These are phyloP conservation scores for Fomitopsis betulina DNA, from an alignment of 1,284 basidiomycete genomes.

Conservation along the genomic window DNA sequence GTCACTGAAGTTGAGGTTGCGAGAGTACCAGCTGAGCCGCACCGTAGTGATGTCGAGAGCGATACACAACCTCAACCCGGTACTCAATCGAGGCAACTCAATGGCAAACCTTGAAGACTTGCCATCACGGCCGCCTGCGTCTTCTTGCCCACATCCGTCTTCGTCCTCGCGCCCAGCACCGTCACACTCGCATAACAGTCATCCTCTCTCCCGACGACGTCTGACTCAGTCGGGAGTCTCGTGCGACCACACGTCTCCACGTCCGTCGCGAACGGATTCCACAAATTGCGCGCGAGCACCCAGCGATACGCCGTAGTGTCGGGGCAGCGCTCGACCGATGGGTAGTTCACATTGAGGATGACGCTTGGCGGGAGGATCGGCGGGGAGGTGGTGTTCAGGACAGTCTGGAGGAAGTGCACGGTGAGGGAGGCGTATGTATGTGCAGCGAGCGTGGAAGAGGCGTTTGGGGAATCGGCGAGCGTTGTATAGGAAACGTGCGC, in stretches of 20 bases:
- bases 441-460: conserved; percentile 32
- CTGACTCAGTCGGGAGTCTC: conserved; percentile 37
- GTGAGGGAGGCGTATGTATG: conserved; percentile 40
- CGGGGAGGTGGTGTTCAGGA: conserved; percentile 24
- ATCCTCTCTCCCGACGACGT: conserved; percentile 27
- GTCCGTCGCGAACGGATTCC: conserved; percentile 32
- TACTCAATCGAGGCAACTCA: conserved; percentile 6
- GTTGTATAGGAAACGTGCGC: conserved; percentile 44
- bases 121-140: conserved; percentile 37
- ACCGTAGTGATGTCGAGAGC: no score
- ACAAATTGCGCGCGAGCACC: conserved; percentile 39
- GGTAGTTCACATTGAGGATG: conserved; percentile 50
- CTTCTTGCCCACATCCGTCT: conserved; percentile 38
- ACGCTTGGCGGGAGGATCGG: conserved; percentile 38
- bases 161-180: conserved; percentile 38
- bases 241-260: conserved; percentile 38
- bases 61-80: no score
- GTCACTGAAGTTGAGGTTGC: no score
- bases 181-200: conserved; percentile 44
- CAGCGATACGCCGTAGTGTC: conserved; percentile 36
- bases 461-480: conserved; percentile 30
- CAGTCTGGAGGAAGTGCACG: conserved; percentile 33
- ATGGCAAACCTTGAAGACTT: conserved; percentile 20
- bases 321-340: conserved; percentile 35
- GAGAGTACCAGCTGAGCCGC: no score